Evolutionary conservation across 23 red algal species (phyloP), one percentile per base, ranked within the genome.

Genomic region (Agarophyton chilense): DNA sequence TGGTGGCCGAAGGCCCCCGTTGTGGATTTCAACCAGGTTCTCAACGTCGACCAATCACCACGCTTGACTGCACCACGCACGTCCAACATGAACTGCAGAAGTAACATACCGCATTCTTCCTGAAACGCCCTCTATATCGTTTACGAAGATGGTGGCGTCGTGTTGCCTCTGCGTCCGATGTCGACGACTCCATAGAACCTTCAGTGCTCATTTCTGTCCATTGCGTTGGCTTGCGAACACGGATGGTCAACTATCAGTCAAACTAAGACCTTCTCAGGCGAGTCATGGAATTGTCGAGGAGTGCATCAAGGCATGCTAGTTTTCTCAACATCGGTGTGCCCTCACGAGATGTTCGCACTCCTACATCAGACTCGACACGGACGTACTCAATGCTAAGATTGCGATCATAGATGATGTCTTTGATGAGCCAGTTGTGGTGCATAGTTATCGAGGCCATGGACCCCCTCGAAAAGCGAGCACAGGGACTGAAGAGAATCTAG

Each of bases 391-490:
- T n/a, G 45, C 65, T 43, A 41, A 77, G 50, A 77, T 67, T 2
- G 83, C 83, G 3, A 64, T 88, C 18, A 67, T 76, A 13, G 64
- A 88, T 45, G 76, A 88, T 19, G 83, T 88, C 5, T 88, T 88
- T 77, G 83, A 88, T 44, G 83, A 88, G 50, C 83, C 83, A 41
- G 83, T 66, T 18, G 43, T 83, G 12, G 44, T 9, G 31, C 44
- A 33, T 22, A 21, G 18, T 54, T 51, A 14, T 78, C 44, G 34
- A 54, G 6, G 31, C 9, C 11, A 54, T 12, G 32, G 10, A 6
- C 10, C 12, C 10, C 11, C 40, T 18, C 73, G 64, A 26, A 42
- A 70, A 40, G 17, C 6, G 7, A 36, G 38, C 18, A 26, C 11
- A 4, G 14, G 34, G 25, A 22, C 32, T 8, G 11, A 41, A 41